Conservation (phyloP, 768 basidiomycete species). For the Termitomyces bulborhizus region DNA sequence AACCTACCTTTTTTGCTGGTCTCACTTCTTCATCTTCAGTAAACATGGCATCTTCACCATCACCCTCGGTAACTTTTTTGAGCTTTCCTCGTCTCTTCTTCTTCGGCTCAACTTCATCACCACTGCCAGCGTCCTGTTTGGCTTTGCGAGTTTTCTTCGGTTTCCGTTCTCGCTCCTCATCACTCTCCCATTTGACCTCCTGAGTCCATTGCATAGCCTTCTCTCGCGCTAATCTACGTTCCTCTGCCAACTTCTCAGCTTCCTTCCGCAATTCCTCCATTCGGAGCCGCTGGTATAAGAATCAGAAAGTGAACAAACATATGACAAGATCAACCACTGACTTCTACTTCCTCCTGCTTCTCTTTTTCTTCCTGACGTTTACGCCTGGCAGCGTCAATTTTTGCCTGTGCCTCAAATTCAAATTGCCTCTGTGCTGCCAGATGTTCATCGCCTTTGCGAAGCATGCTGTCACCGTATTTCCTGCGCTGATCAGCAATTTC, state of each 20-base stretch:
- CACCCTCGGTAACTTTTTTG: conserved; percentile 48
- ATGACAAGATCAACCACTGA: conserved; percentile 23
- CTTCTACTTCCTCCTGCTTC: conserved; percentile 59
- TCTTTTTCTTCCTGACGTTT: conserved; percentile 77
- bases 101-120: conserved; percentile 61
- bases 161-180: conserved; percentile 73
- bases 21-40: conserved; percentile 66
- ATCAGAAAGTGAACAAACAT: not conserved
- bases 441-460: conserved; percentile 79
- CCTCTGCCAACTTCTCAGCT: conserved; percentile 75
- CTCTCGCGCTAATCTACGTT: conserved; percentile 69
- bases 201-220: conserved; percentile 75
- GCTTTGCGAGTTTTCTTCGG: conserved; percentile 49
- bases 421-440: conserved; percentile 62
- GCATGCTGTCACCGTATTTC: conserved; percentile 84
- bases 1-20: conserved; percentile 60
- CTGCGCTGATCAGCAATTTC: conserved; percentile 88
- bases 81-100: conserved; percentile 68
- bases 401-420: conserved; percentile 66
- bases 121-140: conserved; percentile 43
- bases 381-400: conserved; percentile 70
- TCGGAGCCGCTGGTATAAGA: conserved; percentile 41
- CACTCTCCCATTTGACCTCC: conserved; percentile 62
- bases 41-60: conserved; percentile 61
- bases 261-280: conserved; percentile 61